Evolutionary conservation across 805 yeast species (phyloP).

Genomic region (Priceomyces carsonii): DNA sequence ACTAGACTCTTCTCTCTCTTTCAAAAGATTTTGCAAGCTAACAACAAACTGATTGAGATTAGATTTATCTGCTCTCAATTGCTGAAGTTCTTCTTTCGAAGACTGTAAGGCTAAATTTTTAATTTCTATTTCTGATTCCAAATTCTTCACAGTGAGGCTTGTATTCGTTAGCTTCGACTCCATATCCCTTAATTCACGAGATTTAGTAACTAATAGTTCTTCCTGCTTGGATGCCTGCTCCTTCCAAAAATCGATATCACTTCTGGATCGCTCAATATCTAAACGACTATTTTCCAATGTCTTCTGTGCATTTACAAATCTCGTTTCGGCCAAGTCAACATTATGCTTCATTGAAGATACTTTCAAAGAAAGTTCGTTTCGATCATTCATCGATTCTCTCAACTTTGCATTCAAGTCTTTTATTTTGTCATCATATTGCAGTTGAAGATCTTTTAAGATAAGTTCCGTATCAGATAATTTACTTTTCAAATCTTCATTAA

Average conservation of each 20-base stretch:
- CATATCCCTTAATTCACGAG: slow-evolving; percentile 55
- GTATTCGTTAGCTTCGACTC: slow-evolving; percentile 47
- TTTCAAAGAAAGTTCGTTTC: slow-evolving; percentile 47
- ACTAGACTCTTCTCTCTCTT: slow-evolving; percentile 58
- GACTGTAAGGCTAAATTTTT: slow-evolving; percentile 51
- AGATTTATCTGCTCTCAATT: slow-evolving; percentile 57
- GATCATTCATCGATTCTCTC: slow-evolving; percentile 22
- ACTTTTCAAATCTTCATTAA: slow-evolving; percentile 29
- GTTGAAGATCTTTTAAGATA: slow-evolving; percentile 28
- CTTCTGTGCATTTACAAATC: slow-evolving; percentile 46
- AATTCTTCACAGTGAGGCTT: slow-evolving; percentile 46
- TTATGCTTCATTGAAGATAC: slow-evolving; percentile 58
- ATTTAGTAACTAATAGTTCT: slow-evolving; percentile 24
- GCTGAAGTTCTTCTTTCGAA: slow-evolving; percentile 52
- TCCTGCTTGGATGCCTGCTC: slow-evolving; percentile 43
- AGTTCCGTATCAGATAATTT: slow-evolving; percentile 41
- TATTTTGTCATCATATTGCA: slow-evolving; percentile 45
- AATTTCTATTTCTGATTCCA: slow-evolving; percentile 55
- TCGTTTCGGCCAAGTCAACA: slow-evolving; percentile 50
- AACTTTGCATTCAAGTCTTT: slow-evolving; percentile 45
- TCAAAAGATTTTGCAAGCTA: slow-evolving; percentile 59
- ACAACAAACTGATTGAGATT: slow-evolving; percentile 57
- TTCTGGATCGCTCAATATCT: slow-evolving; percentile 29
- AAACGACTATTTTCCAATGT: slow-evolving; percentile 26
- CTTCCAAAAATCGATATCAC: slow-evolving; percentile 40